phyloP scores from a whole-genome alignment of 306 rosid species.

The apple (Malus domestica) region ASM211411v1 NC_041802.1:30125501-30126000 shows the following conservation, averaged over 20 bases:
- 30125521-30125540: conserved; percentile 32
- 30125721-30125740: too few relatives aligned
- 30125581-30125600: conserved; percentile 45
- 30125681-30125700: too few relatives aligned
- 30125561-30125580: conserved; percentile 31
- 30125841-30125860: conserved; percentile 16
- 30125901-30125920: conserved; percentile 56
- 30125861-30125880: conserved; percentile 45
- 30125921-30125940: conserved; percentile 54
- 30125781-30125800: conserved; percentile 36
- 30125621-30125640: neutral
- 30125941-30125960: conserved; percentile 64
- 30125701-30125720: too few relatives aligned
- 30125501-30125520: conserved; percentile 58
- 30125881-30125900: conserved; percentile 37
- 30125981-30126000: conserved; percentile 44
- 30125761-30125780: neutral
- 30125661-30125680: conserved; percentile 6
- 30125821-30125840: conserved; percentile 32
- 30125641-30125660: neutral
- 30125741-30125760: conserved; percentile 11
- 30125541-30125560: conserved; percentile 18
- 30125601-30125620: conserved; percentile 25
- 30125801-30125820: conserved; percentile 18
- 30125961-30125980: conserved; percentile 45